Evolutionary conservation across 2,329 filamentous ascomycete species (phyloP), one percentile per base, ranked within the genome.

Genomic region (Monilinia fructigena): DNA sequence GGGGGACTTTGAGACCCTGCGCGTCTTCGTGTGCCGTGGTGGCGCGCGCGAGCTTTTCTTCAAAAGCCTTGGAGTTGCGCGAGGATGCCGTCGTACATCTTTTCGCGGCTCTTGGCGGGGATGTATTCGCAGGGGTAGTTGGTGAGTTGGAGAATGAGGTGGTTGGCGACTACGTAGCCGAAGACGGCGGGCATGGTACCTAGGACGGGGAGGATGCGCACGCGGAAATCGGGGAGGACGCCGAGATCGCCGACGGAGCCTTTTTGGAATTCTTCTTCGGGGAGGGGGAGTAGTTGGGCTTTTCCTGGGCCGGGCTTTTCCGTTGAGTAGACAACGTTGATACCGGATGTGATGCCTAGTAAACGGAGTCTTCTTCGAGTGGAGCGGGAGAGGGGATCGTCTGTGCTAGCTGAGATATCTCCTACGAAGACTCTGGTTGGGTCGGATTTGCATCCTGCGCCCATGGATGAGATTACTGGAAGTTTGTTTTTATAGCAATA

Each of bases 121-220:
- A 92, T 80, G 76, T 95, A 96, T 70, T 96, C 93, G 58, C 90
- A 85, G 0, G 95, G 95, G 74, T 99, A 99, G 10, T 88, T 91
- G 70, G 83, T 79, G 56, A 98, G 85, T 67, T 87, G 86, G 66
- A 96, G 84, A 70, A 99, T 94, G 68, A 98, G 87, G 76, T 98
- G 92, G 78, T 98, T 99, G 4, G 95, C 95, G 11, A 91, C 86
- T 0, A 90, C 91, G 66, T 97, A 90, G 11, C 95, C 95, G 77
- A 99, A 99, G 0, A 98, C 89, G 2, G 95, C 94, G 0, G 95
- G 95, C 93, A 99, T 97, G 0, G 95, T 99, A 0, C 95, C 95
- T 3, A 99, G 80, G 0, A 99, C 95, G 0, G 95, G 95, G 11
- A 99, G 79, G 66, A 99, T 99, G n/a, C 95, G 85, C 12, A 97